phyloP scores from a whole-genome alignment of 75 land plant species.

The Pinus tabuliformis region DNA sequence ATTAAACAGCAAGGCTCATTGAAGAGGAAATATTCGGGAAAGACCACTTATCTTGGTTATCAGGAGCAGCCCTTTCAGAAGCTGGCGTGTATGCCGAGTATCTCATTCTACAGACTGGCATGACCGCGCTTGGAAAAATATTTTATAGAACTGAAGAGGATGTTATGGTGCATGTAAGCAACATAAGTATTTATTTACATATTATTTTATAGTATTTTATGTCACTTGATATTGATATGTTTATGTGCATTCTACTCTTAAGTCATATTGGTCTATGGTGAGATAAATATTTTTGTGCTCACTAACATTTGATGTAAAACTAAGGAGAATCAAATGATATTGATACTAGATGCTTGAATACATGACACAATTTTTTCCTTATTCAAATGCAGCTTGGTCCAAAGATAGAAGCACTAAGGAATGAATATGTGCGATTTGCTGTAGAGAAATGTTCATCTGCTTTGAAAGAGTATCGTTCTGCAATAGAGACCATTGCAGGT shows the following conservation, averaged over 20 bases:
- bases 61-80: conserved; percentile 73
- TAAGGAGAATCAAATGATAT: background rate
- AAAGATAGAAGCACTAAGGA: conserved; percentile 86
- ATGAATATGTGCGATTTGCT: conserved; percentile 90
- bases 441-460: conserved; percentile 80
- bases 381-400: conserved; percentile 59
- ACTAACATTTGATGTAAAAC: background rate
- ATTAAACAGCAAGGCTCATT: conserved; percentile 71
- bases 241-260: background rate
- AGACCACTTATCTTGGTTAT: conserved; percentile 88
- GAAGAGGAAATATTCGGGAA: conserved; percentile 97
- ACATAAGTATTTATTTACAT: background rate
- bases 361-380: background rate
- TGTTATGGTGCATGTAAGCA: conserved; percentile 77
- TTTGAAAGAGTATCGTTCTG: conserved; percentile 78
- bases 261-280: background rate
- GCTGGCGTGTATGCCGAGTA: conserved; percentile 71
- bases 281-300: background rate
- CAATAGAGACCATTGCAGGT: conserved; percentile 95
- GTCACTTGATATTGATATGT: no score
- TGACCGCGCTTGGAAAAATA: conserved; percentile 91
- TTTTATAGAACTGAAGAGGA: conserved; percentile 67
- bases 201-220: no score
- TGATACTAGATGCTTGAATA: background rate
- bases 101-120: conserved; percentile 87